A percentile compares a stretch with the other conserved stretches of the same genome.
phyloP scores from a whole-genome alignment of 1,284 basidiomycete genomes.

The Malassezia sympodialis region DNA sequence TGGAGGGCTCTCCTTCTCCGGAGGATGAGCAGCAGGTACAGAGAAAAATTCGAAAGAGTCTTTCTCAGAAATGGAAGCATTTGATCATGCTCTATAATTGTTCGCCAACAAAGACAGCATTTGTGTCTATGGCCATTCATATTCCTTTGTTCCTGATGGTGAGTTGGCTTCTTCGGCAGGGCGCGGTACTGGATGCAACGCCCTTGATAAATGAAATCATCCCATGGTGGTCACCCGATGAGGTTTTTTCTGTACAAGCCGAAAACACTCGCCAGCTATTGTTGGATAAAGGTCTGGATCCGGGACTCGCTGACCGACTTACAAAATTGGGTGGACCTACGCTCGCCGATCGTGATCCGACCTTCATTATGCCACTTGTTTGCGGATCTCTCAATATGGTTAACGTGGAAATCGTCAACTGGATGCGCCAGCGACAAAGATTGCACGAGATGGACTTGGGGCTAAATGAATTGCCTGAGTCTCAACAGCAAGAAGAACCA shows the following conservation, averaged over 20 bases:
- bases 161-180: conserved; percentile 32
- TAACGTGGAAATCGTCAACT: conserved; percentile 36
- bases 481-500: conserved; percentile 20
- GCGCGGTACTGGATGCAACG: conserved; percentile 21
- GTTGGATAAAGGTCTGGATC: conserved; percentile 34
- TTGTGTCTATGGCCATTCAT: conserved; percentile 30
- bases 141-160: conserved; percentile 38
- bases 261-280: conserved; percentile 28
- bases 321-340: conserved; percentile 36
- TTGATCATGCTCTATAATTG: conserved; percentile 30
- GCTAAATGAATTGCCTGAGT: conserved; percentile 7
- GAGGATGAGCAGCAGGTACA: conserved; percentile 52
- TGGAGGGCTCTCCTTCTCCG: conserved; percentile 44
- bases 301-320: conserved; percentile 23
- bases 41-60: conserved; percentile 35
- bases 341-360: conserved; percentile 32
- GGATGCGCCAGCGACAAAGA: conserved; percentile 23
- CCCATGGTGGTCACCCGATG: conserved; percentile 40
- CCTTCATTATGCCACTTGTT: conserved; percentile 33
- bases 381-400: conserved; percentile 37
- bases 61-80: conserved; percentile 25
- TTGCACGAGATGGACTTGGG: conserved; percentile 15
- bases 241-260: conserved; percentile 28
- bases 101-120: conserved; percentile 28
- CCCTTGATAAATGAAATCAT: conserved; percentile 28